Evolutionary conservation across 371 early-diverging fungal genomes (phyloP), one percentile per base, ranked within the genome.

Genomic region (Apophysomyces sp.): DNA sequence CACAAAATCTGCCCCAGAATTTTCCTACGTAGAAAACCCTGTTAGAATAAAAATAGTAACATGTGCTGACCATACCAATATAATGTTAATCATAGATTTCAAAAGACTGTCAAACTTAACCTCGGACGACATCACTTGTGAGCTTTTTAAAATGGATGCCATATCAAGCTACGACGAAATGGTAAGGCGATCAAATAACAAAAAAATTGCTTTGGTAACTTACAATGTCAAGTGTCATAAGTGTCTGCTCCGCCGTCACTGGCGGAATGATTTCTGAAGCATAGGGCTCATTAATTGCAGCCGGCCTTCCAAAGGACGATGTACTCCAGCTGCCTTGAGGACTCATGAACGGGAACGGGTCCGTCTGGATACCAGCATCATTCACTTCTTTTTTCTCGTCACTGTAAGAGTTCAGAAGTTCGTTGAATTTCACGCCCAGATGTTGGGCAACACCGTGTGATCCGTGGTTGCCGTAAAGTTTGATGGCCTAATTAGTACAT

Each of bases 81-180:
- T 79, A 11, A 79, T 79, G 12, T 58, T 61, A 69, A 79, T 74
- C 77, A 79, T 74, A 0, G 77, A 72, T 36, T 70, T 69, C 39
- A 79, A 32, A 1, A 79, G 39, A 30, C 66, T 62, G 30, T 79
- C 73, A 59, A 79, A 79, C 34, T 71, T 72, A 39, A 79, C 80
- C 64, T 76, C 80, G 9, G 74, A 74, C 8, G 77, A 76, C 58
- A 79, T 79, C 15, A 79, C 80, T 63, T 79, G 80, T 1, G 77
- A 74, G 26, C 80, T 79, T 62, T 79, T 79, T 16, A 79, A 60
- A 16, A 79, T 79, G 4, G 80, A 79, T 9, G 77, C 80, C 65
- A 79, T 69, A 51, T 79, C 80, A 21, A 73, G 26, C 63, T 63
- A 58, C 13, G 3, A 32, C 13, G 37, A 37, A 2, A 11, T 34